phyloP scores from a whole-genome alignment of 192 early-diverging fungal species.

The Cladochytrium replicatum region DNA sequence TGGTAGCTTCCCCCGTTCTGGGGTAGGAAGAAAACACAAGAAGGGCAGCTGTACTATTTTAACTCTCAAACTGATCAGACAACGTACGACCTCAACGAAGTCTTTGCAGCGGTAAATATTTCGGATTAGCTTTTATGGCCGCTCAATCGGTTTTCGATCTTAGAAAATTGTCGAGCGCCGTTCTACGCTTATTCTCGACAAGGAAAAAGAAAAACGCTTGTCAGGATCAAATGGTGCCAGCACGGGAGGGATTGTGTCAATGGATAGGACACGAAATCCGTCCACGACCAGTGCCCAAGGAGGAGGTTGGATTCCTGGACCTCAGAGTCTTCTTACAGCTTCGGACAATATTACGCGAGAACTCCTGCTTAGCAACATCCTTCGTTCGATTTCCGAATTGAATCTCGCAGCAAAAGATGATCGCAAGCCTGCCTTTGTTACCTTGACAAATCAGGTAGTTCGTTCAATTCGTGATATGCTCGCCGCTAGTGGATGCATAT shows the following conservation, averaged over 20 bases:
- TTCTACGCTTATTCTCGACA: neutral
- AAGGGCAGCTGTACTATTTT: conserved; percentile 35
- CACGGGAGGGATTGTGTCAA: neutral
- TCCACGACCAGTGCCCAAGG: too few species aligned
- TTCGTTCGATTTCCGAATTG: conserved; percentile 31
- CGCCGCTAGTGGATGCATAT: conserved; percentile 61
- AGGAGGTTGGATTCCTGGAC: conserved; percentile 29
- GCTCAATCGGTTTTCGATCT: conserved; percentile 6
- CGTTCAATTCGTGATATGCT: conserved; percentile 76
- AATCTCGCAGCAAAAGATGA: conserved; percentile 30
- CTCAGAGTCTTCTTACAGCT: conserved; percentile 14
- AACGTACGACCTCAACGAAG: conserved; percentile 35
- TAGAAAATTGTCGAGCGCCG: neutral
- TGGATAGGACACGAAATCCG: conserved; percentile 1
- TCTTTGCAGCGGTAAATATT: conserved; percentile 21
- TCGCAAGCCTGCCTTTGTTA: conserved; percentile 45
- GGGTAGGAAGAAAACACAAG: conserved; percentile 24
- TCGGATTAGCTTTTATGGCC: conserved; percentile 2
- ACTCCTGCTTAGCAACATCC: conserved; percentile 36
- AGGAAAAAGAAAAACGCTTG: neutral
- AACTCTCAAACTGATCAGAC: conserved; percentile 42
- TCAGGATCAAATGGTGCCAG: conserved; percentile 1
- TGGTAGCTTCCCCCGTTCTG: conserved; percentile 41
- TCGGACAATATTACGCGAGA: conserved; percentile 32
- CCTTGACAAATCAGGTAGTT: conserved; percentile 51